phyloP scores from a whole-genome alignment of 2,329 filamentous ascomycete species.

The Elsinoe ampelina region DNA sequence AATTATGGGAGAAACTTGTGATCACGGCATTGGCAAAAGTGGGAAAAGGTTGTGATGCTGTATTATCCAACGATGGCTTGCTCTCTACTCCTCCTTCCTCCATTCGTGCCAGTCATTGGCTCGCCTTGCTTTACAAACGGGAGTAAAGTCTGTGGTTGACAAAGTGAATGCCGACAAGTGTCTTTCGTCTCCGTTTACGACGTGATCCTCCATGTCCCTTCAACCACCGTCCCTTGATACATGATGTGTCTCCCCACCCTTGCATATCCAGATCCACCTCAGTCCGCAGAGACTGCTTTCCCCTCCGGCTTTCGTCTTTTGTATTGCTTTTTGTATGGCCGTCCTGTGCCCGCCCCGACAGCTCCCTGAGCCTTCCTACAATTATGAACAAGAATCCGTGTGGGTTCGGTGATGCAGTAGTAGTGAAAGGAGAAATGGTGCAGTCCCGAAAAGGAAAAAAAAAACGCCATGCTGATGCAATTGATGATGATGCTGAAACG shows the following conservation, averaged over 20 bases:
- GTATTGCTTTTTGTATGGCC: conserved; percentile 3
- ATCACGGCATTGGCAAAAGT: too few relatives aligned
- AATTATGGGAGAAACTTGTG: not conserved
- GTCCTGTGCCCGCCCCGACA: not conserved
- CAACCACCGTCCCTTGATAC: not conserved
- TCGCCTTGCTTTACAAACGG: not conserved
- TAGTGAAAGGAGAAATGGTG: not conserved
- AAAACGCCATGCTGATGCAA: not conserved
- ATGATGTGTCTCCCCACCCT: not conserved
- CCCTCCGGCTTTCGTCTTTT: not conserved
- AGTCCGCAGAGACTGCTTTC: not conserved
- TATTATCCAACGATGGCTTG: conserved; percentile 6
- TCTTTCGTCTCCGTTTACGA: not conserved
- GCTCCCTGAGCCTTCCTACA: not conserved
- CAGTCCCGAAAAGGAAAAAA: not conserved
- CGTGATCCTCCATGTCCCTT: not conserved
- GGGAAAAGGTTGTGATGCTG: too few relatives aligned
- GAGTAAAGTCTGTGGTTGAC: not conserved
- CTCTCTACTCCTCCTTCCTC: not conserved
- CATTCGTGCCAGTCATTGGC: not conserved
- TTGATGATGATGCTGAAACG: not conserved
- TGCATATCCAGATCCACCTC: not conserved
- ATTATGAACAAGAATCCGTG: conserved; percentile 1
- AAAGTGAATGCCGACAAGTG: not conserved
- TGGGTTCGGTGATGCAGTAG: not conserved